Evolutionary conservation across 805 yeast species (phyloP).

Genomic region (Danielia reshetovae): DNA sequence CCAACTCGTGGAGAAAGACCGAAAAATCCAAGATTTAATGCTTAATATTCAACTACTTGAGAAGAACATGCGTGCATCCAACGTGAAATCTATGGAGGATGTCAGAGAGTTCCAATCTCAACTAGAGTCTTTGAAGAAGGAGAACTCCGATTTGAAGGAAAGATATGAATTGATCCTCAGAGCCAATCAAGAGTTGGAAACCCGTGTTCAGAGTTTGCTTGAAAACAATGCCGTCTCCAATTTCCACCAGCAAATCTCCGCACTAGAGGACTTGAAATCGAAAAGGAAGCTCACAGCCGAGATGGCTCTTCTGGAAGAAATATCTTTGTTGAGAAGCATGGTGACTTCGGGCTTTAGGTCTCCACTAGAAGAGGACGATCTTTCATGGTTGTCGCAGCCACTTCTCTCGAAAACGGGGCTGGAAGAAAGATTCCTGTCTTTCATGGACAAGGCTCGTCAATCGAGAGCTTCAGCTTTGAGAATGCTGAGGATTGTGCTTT

Average conservation of each 20-base stretch:
- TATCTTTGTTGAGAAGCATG: conserved; percentile 38
- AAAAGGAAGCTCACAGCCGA: conserved; percentile 31
- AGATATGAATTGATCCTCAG: conserved; percentile 17
- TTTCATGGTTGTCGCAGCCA: conserved; percentile 20
- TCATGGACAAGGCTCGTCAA: conserved; percentile 1
- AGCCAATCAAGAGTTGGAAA: conserved; percentile 19
- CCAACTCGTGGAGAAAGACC: conserved; percentile 9
- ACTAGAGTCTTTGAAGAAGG: conserved; percentile 4
- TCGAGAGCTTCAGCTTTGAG: conserved; percentile 1
- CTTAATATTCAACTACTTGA: conserved; percentile 45
- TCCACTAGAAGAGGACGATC: conserved; percentile 5
- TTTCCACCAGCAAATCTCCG: conserved; percentile 11
- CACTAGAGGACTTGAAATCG: conserved; percentile 29
- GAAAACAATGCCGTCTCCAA: conserved; percentile 14
- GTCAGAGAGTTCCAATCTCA: conserved; percentile 16
- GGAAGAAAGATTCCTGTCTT: not conserved
- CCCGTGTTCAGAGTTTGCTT: conserved; percentile 24
- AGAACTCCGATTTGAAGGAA: conserved; percentile 15
- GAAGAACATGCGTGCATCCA: conserved; percentile 35
- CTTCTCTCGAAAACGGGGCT: not conserved
- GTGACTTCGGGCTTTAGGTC: conserved; percentile 7
- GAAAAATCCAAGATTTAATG: conserved; percentile 37
- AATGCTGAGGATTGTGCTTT: conserved; percentile 5
- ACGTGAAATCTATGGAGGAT: conserved; percentile 24
- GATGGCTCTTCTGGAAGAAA: conserved; percentile 41